Base-by-base conservation (phyloP, 176 grass and related monocot genomes). In the Thalia dealbata region DNA sequence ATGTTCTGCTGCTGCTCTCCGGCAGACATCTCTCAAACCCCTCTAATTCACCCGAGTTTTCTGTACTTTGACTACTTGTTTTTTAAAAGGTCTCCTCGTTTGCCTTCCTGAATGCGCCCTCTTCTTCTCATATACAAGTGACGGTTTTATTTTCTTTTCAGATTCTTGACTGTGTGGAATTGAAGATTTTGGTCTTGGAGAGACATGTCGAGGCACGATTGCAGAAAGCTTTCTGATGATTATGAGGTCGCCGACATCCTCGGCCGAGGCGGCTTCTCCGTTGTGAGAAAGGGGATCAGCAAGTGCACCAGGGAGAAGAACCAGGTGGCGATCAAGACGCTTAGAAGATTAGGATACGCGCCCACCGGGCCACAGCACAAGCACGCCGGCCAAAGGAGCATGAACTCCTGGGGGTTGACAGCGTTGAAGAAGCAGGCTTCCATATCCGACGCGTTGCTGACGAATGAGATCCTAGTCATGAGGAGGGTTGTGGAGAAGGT, bases 391-490 rank as follows among this genome's bases (percentile, higher is more conserved):
- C 69, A 66, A 56, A 85, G 75, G 70, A 42, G 79, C 19, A 23
- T 28, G 0, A 54, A 52, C 0, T 50, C 70, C 50, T 32, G 52
- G 3, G 79, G 78, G 6, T 64, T 87, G 62, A 81, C 76, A 22
- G 64, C 78, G 72, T 85, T 82, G 88, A 91, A 87, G 66, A 91
- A 87, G 66, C 82, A 91, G 72, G 74, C 83, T 52, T 88, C 85
- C 24, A 88, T 91, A 83, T 91, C 89, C 0, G 89, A 91, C 3
- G 82, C 85, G 0, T 46, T 91, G 70, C 85, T 91, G 7, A 91
- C 85, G 1, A 88, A 88, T 0, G 85, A 91, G 69, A 88, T 91
- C 3, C 82, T 87, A 8, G 89, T 91, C 43, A 91, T 88, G 89
- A 80, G 85, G 77, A 82, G 73, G 84, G 87, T 91, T 19, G 88